A percentile compares a stretch with the other conserved stretches of the same genome.
phyloP scores from a whole-genome alignment of 2,329 filamentous ascomycete species.

The Tolypocladium capitatum region DNA sequence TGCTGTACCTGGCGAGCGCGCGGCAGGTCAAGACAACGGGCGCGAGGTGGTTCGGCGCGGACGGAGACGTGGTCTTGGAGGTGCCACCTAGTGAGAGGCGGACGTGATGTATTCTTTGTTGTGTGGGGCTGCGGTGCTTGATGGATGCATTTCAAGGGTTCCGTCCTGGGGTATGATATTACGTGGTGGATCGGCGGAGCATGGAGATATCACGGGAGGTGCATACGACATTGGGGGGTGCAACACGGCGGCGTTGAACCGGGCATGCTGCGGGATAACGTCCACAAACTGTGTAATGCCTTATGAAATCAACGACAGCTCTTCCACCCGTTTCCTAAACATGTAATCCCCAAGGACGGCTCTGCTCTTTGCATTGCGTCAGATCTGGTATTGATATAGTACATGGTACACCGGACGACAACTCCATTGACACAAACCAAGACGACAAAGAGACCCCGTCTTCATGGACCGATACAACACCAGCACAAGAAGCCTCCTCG shows the following conservation, averaged over 20 bases:
- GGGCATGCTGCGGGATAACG: not conserved
- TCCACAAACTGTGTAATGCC: not conserved
- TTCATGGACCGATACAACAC: not conserved
- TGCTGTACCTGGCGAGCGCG: constrained; percentile 60
- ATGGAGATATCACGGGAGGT: not conserved
- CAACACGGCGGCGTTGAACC: not conserved
- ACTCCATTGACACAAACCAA: not conserved
- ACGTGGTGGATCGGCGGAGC: not conserved
- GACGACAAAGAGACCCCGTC: not conserved
- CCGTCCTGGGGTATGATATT: not conserved
- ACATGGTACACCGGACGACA: not conserved
- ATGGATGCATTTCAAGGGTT: too few relatives aligned
- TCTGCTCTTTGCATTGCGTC: not conserved
- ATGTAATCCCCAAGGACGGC: not conserved
- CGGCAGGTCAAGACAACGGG: constrained; percentile 44
- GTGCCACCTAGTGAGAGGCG: constrained; percentile 14
- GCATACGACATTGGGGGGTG: not conserved
- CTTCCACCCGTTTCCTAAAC: not conserved
- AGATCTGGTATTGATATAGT: not conserved
- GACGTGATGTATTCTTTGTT: not conserved
- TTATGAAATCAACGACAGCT: not conserved
- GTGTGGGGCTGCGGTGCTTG: not conserved
- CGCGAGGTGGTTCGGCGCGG: constrained; percentile 53
- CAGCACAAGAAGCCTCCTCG: not conserved
- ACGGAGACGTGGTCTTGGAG: constrained; percentile 37